Conservation (phyloP, 2,329 filamentous ascomycete species). For the Aspergillus sergii region DNA sequence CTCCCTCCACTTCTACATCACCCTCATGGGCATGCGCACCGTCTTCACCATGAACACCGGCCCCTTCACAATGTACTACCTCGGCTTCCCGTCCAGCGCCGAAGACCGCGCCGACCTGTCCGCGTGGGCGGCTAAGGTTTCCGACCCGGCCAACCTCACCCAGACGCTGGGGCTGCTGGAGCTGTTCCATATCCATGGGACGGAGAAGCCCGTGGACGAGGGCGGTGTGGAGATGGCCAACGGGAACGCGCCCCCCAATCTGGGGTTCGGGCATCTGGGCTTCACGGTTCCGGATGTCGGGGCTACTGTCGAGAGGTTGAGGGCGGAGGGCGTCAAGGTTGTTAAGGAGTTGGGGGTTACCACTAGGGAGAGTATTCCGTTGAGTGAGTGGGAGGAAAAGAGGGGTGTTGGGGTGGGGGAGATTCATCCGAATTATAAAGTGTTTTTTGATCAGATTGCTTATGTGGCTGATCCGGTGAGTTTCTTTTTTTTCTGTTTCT, state of each 20-base stretch:
- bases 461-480: conserved; percentile 45
- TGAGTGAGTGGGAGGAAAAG: conserved; percentile 38
- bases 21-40: conserved; percentile 44
- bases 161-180: conserved; percentile 39
- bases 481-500: conserved; percentile 5
- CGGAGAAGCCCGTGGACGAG: conserved; percentile 27
- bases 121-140: conserved; percentile 32
- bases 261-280: conserved; percentile 43
- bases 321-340: conserved; percentile 31
- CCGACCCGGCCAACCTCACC: conserved; percentile 28
- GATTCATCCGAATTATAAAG: conserved; percentile 37
- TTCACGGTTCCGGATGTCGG: conserved; percentile 43
- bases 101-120: conserved; percentile 29
- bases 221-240: conserved; percentile 25
- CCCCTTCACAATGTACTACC: conserved; percentile 45
- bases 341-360: conserved; percentile 38
- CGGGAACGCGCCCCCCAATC: conserved; percentile 37
- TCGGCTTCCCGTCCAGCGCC: conserved; percentile 38
- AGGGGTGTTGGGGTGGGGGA: conserved; percentile 35
- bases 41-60: conserved; percentile 44
- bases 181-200: conserved; percentile 41
- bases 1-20: conserved; percentile 41
- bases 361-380: conserved; percentile 31
- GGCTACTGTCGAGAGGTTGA: conserved; percentile 33
- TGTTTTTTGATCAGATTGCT: conserved; percentile 39